A percentile compares a stretch with the other conserved stretches of the same genome.
These are phyloP conservation scores for Camelina sativa DNA, from an alignment of 345 rosid species.

Conservation along the genomic window DNA sequence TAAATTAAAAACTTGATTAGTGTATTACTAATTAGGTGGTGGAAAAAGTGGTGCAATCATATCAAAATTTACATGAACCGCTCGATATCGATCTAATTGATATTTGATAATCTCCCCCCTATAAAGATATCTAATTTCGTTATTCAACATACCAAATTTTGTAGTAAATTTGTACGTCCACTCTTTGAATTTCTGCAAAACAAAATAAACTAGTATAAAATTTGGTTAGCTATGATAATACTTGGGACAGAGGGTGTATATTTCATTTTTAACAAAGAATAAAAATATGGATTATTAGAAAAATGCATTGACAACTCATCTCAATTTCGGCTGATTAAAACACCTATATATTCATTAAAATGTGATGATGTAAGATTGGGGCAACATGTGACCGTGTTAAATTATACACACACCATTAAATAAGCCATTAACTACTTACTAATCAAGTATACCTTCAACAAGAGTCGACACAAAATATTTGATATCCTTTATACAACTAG, in stretches of 20 bases:
- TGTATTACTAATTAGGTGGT: not conserved
- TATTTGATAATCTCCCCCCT: too few relatives aligned
- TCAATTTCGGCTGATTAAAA: too few relatives aligned
- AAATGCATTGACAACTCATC: too few relatives aligned
- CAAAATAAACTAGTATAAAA: conserved; percentile 8
- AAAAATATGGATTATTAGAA: too few relatives aligned
- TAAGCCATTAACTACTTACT: conserved; percentile 12
- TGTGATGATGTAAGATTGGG: conserved; percentile 26
- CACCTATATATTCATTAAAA: too few relatives aligned
- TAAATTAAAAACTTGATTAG: too few relatives aligned
- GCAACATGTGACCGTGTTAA: conserved; percentile 35
- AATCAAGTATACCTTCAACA: conserved; percentile 17
- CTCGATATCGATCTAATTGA: too few relatives aligned
- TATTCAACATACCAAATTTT: too few relatives aligned
- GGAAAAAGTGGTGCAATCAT: not conserved
- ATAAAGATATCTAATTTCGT: too few relatives aligned
- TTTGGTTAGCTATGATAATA: not conserved
- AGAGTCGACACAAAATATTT: conserved; percentile 30
- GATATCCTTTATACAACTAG: conserved; percentile 20
- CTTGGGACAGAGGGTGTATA: too few relatives aligned
- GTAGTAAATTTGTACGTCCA: conserved; percentile 7
- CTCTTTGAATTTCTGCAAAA: conserved; percentile 10
- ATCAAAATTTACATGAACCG: not conserved
- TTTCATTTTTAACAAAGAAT: too few relatives aligned
- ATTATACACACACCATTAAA: conserved; percentile 9